Evolutionary conservation across 1,139 yeast genomes (phyloP).

Genomic region (Suhomyces atakaporum): DNA sequence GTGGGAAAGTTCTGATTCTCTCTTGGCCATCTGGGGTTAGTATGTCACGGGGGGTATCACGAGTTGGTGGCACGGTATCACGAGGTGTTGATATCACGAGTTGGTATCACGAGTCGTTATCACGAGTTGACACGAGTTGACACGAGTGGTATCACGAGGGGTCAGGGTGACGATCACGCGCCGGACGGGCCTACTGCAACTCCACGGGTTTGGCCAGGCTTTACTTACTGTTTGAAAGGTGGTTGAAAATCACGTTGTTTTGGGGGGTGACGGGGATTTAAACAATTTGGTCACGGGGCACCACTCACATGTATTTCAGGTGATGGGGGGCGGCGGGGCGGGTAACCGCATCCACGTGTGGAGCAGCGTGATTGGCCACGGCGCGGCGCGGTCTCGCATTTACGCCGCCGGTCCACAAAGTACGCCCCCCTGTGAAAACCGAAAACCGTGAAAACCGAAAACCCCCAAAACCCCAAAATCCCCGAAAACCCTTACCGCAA

Average conservation of each 20-base stretch:
- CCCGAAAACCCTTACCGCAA: no score
- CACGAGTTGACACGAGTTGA: no score
- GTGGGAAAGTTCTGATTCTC: constrained; percentile 28
- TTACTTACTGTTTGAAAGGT: constrained; percentile 3
- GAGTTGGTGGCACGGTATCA: background rate
- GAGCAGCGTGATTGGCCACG: constrained; percentile 7
- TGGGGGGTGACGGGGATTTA: constrained; percentile 13
- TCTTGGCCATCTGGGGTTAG: constrained; percentile 27
- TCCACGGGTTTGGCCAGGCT: no score
- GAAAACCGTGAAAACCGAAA: constrained; percentile 2
- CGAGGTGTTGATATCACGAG: constrained; percentile 2
- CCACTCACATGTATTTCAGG: constrained; percentile 34
- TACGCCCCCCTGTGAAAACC: constrained; percentile 3
- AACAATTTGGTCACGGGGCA: constrained; percentile 28
- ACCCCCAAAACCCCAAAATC: no score
- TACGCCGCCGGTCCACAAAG: constrained; percentile 5
- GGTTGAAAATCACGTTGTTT: constrained; percentile 17
- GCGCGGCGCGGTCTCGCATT: background rate
- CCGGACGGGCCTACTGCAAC: no score
- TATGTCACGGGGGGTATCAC: constrained; percentile 6
- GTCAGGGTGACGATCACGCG: no score
- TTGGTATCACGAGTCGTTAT: constrained; percentile 1
- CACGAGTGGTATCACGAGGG: no score
- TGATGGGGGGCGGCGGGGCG: constrained; percentile 14
- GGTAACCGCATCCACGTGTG: constrained; percentile 7